Percentiles rank a stretch among this genome's conserved stretches.
Evolutionary conservation across 2,329 filamentous ascomycete genomes (phyloP).

Genomic region (Colletotrichum sojae): DNA sequence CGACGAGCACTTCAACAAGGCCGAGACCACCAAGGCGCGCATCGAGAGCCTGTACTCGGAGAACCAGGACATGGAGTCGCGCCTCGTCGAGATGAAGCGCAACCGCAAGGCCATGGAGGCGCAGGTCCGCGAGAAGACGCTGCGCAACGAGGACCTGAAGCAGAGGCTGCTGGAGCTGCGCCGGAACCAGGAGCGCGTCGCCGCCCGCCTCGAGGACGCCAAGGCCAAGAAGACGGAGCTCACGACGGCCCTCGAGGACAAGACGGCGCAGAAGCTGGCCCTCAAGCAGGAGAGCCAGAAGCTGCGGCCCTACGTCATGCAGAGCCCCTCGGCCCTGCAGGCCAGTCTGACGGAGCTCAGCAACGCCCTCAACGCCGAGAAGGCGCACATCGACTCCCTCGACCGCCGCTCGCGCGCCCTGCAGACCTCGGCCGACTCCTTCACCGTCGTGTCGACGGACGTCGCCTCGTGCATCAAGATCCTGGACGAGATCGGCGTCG

Average conservation of each 20-base stretch:
- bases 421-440: slow-evolving; percentile 93
- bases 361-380: slow-evolving; percentile 82
- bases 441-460: slow-evolving; percentile 85
- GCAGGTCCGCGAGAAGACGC: slow-evolving; percentile 86
- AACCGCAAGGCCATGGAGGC: slow-evolving; percentile 86
- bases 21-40: slow-evolving; percentile 85
- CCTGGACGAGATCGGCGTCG: slow-evolving; percentile 87
- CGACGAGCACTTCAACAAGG: slow-evolving; percentile 93
- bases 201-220: slow-evolving; percentile 84
- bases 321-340: slow-evolving; percentile 88
- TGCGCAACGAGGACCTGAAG: slow-evolving; percentile 89
- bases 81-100: slow-evolving; percentile 83
- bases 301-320: slow-evolving; percentile 90
- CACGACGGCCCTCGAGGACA: slow-evolving; percentile 79
- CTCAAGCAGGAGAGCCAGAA: slow-evolving; percentile 90
- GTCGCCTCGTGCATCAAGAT: slow-evolving; percentile 91
- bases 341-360: slow-evolving; percentile 85
- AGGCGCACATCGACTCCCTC: slow-evolving; percentile 86
- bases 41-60: slow-evolving; percentile 89
- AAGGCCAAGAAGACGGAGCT: slow-evolving; percentile 85
- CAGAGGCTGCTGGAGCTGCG: slow-evolving; percentile 84
- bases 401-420: slow-evolving; percentile 90
- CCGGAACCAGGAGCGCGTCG: slow-evolving; percentile 85
- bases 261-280: slow-evolving; percentile 77
- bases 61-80: slow-evolving; percentile 88